A percentile compares a stretch with the other conserved stretches of the same genome.
phyloP scores from a whole-genome alignment of 441 rosid species.

The Eruca vesicaria region DNA sequence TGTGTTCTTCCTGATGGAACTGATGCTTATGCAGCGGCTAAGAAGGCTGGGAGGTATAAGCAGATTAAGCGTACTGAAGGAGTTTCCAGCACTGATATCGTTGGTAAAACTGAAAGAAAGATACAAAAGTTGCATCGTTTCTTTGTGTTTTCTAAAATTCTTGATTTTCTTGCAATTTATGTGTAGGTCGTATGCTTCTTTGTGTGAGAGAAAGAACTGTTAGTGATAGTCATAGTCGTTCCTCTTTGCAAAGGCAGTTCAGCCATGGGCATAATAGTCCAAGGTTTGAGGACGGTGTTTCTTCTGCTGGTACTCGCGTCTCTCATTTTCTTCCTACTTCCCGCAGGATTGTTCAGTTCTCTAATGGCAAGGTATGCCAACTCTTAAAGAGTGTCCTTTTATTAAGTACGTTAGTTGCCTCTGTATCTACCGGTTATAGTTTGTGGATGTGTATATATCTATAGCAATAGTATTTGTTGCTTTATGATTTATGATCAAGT shows the following conservation, averaged over 20 bases:
- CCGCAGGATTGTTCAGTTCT: constrained; percentile 89
- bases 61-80: constrained; percentile 99
- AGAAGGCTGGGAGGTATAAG: constrained; percentile 91
- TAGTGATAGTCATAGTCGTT: constrained; percentile 35
- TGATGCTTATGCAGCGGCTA: constrained; percentile 93
- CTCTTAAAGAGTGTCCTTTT: neutral
- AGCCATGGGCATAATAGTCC: constrained; percentile 39
- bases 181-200: constrained; percentile 80
- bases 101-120: constrained; percentile 53
- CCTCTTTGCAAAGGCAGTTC: constrained; percentile 41
- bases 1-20: constrained; percentile 96
- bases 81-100: constrained; percentile 98
- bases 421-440: neutral
- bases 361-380: constrained; percentile 77
- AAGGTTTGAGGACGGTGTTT: constrained; percentile 31
- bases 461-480: neutral
- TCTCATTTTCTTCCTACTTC: constrained; percentile 97
- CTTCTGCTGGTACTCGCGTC: constrained; percentile 41
- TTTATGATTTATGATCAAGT: neutral
- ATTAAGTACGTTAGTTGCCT: neutral
- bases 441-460: neutral
- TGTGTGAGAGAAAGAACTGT: constrained; percentile 45
- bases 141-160: neutral
- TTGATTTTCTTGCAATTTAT: neutral
- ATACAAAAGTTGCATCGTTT: neutral